These are phyloP conservation scores for Gossypium turneri DNA, from an alignment of 345 rosid genomes.

Conservation along the genomic window DNA sequence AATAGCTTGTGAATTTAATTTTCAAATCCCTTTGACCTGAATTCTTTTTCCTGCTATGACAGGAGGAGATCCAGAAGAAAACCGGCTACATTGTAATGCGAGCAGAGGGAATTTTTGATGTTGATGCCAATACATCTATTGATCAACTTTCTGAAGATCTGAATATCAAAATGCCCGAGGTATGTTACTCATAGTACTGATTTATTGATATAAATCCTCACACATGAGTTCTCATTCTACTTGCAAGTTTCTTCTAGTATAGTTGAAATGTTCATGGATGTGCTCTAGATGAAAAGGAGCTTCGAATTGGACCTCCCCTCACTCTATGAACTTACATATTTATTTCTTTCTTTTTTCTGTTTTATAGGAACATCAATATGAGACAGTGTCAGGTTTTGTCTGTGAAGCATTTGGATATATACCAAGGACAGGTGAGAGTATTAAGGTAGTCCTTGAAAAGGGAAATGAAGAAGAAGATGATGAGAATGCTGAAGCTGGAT, in stretches of 20 bases:
- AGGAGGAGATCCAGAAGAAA: conserved; percentile 99
- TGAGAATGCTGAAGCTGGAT: conserved; percentile 54
- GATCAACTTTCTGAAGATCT: conserved; percentile 96
- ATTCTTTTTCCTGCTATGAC: conserved; percentile 19
- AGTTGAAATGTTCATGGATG: neutral
- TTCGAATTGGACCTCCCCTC: neutral
- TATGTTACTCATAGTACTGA: conserved; percentile 24
- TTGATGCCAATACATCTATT: conserved; percentile 95
- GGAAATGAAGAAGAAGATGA: conserved; percentile 67
- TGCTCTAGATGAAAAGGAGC: neutral
- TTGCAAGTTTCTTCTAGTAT: neutral
- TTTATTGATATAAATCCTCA: conserved; percentile 3
- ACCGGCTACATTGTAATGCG: conserved; percentile 97
- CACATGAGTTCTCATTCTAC: neutral
- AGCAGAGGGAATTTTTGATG: conserved; percentile 89
- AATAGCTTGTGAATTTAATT: neutral
- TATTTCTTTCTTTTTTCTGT: neutral
- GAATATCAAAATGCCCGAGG: conserved; percentile 96
- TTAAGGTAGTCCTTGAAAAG: conserved; percentile 74
- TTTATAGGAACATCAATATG: conserved; percentile 87
- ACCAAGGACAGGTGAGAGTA: conserved; percentile 90
- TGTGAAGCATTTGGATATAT: conserved; percentile 98
- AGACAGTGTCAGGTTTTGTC: conserved; percentile 94
- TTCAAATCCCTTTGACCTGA: neutral
- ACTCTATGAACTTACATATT: neutral